Conservation (phyloP, 164 flowering plant species). For the Paratinospora sagittata region DNA sequence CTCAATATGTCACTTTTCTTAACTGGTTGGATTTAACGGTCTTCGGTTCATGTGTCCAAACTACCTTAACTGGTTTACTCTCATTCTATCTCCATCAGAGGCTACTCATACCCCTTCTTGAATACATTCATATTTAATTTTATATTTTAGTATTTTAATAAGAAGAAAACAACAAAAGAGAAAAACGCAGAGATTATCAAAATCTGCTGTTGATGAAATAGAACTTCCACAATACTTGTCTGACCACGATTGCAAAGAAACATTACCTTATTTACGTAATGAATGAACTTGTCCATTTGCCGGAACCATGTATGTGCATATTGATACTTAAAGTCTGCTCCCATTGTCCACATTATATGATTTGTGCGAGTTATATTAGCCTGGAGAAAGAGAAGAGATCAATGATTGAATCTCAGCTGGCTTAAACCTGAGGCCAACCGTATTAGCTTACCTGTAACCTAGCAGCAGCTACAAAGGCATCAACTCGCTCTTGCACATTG, state of each 20-base stretch:
- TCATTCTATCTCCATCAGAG: too few species aligned
- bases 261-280: constrained; percentile 77
- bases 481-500: constrained; percentile 85
- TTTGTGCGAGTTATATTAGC: constrained; percentile 87
- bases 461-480: constrained; percentile 90
- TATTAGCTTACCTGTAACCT: constrained; percentile 49
- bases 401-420: neutral
- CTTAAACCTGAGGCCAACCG: neutral
- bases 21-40: too few species aligned
- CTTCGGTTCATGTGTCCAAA: too few species aligned
- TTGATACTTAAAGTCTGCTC: constrained; percentile 89
- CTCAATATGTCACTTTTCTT: too few species aligned
- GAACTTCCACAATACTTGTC: neutral
- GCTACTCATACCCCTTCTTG: too few species aligned
- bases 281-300: constrained; percentile 89
- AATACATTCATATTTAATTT: too few species aligned
- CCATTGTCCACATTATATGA: constrained; percentile 98
- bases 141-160: too few species aligned
- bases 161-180: too few species aligned
- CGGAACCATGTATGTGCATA: constrained; percentile 87
- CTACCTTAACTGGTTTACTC: too few species aligned
- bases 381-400: constrained; percentile 32
- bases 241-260: neutral
- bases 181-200: neutral
- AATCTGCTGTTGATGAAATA: neutral